phyloP scores from a whole-genome alignment of 768 basidiomycete species.

The Russula sp. region DNA sequence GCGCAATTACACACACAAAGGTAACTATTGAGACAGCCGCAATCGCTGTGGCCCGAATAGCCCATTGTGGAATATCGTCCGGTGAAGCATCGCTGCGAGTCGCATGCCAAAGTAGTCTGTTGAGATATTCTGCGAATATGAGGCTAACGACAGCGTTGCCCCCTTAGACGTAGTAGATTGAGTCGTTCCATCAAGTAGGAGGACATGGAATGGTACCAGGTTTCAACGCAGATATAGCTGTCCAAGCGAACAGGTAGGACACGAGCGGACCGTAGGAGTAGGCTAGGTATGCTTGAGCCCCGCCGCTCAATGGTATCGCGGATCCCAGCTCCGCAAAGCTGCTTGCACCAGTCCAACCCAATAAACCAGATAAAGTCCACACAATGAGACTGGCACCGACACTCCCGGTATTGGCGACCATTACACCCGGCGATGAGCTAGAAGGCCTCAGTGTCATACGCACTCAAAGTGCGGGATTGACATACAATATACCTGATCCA shows the following conservation, averaged over 20 bases:
- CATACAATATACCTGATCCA: conserved; percentile 92
- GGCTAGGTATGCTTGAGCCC: conserved; percentile 74
- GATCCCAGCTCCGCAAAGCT: conserved; percentile 91
- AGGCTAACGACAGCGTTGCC: conserved; percentile 80
- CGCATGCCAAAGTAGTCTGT: conserved; percentile 78
- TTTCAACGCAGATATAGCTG: conserved; percentile 81
- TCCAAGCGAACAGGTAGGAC: conserved; percentile 94
- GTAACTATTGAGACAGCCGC: conserved; percentile 68
- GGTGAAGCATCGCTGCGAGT: conserved; percentile 66
- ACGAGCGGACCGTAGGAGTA: conserved; percentile 84
- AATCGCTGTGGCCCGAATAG: conserved; percentile 81
- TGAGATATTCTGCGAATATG: conserved; percentile 89
- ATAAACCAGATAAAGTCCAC: conserved; percentile 76
- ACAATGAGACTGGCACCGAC: conserved; percentile 85
- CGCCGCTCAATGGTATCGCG: conserved; percentile 69
- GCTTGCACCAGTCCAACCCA: conserved; percentile 95
- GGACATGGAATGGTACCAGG: conserved; percentile 47
- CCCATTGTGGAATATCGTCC: conserved; percentile 81
- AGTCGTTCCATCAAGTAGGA: neutral
- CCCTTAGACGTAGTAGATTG: conserved; percentile 36
- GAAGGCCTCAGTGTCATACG: neutral
- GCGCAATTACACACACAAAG: conserved; percentile 70
- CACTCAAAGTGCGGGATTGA: conserved; percentile 8
- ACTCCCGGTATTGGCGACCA: conserved; percentile 82
- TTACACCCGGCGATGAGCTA: conserved; percentile 89